Conservation (phyloP, 1,284 basidiomycete species). For the Papiliotrema fonsecae region DNA sequence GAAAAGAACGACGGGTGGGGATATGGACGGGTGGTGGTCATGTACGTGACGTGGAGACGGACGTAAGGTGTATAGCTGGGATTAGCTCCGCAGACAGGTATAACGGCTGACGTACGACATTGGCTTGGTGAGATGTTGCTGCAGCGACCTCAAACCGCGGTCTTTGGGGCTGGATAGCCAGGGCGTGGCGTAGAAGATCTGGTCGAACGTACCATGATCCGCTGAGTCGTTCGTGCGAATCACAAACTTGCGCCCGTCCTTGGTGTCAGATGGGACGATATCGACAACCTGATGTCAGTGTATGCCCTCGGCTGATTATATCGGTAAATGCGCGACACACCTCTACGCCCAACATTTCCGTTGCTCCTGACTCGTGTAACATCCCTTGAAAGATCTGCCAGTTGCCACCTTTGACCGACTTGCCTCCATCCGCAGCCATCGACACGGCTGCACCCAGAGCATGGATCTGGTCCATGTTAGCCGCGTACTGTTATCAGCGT, state of each 20-base stretch:
- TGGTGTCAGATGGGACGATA: slow-evolving; percentile 15
- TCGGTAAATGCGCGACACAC: slow-evolving; percentile 48
- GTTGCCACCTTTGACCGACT: slow-evolving; percentile 73
- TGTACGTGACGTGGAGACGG: slow-evolving; percentile 81
- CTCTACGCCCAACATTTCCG: slow-evolving; percentile 62
- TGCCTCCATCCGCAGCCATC: slow-evolving; percentile 68
- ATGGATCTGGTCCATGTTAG: slow-evolving; percentile 72
- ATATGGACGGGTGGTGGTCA: slow-evolving; percentile 66
- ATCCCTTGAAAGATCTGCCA: slow-evolving; percentile 80
- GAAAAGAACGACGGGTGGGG: slow-evolving; percentile 70
- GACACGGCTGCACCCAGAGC: slow-evolving; percentile 70
- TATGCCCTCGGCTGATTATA: not conserved
- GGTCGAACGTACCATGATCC: slow-evolving; percentile 27
- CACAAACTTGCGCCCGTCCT: slow-evolving; percentile 14
- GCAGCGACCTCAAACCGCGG: slow-evolving; percentile 7
- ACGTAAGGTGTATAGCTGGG: slow-evolving; percentile 62
- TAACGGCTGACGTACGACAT: slow-evolving; percentile 15
- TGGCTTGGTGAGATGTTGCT: slow-evolving; percentile 8
- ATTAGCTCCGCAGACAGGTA: not conserved
- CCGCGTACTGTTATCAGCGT: slow-evolving; percentile 34
- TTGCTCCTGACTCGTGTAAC: slow-evolving; percentile 63
- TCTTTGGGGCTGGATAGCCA: slow-evolving; percentile 27
- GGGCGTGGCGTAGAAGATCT: slow-evolving; percentile 44
- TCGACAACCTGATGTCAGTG: slow-evolving; percentile 21
- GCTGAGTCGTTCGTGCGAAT: slow-evolving; percentile 14